Evolutionary conservation across 768 basidiomycete genomes (phyloP).

Genomic region (Podaxis sp.): DNA sequence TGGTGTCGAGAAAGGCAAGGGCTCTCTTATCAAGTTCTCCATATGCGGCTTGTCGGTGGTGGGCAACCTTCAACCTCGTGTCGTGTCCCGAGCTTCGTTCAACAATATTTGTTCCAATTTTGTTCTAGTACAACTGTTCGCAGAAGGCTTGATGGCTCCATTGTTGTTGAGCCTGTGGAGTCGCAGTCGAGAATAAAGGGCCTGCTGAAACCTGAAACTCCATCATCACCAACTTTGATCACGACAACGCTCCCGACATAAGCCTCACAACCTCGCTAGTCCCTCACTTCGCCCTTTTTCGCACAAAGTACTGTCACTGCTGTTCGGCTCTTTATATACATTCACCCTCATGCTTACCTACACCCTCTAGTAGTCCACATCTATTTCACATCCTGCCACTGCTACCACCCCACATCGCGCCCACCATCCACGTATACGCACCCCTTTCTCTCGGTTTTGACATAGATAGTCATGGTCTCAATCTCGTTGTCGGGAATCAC

Average conservation of each 20-base stretch:
- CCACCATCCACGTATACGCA: not conserved
- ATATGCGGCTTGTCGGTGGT: no score
- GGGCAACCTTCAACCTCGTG: no score
- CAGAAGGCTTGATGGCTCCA: no score
- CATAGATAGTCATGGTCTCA: not conserved
- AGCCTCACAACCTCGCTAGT: not conserved
- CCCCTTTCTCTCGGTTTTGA: not conserved
- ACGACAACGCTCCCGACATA: not conserved
- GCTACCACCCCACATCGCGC: no score
- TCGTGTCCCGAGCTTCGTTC: no score
- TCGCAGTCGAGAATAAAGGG: no score
- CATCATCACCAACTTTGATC: not conserved
- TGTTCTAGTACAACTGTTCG: no score
- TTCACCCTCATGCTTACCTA: not conserved
- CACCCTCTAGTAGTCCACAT: not conserved
- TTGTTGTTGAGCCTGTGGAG: no score
- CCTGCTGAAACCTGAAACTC: not conserved
- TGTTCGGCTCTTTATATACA: not conserved
- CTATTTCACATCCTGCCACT: not conserved
- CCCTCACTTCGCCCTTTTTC: not conserved
- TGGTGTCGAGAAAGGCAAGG: no score
- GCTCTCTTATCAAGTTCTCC: no score
- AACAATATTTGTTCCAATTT: no score
- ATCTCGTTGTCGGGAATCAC: not conserved
- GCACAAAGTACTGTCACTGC: not conserved